Percentiles rank a stretch among this genome's conserved stretches.
phyloP scores from a whole-genome alignment of 2,329 filamentous ascomycete genomes.

The Ceratocystis diversiconidia region DNA sequence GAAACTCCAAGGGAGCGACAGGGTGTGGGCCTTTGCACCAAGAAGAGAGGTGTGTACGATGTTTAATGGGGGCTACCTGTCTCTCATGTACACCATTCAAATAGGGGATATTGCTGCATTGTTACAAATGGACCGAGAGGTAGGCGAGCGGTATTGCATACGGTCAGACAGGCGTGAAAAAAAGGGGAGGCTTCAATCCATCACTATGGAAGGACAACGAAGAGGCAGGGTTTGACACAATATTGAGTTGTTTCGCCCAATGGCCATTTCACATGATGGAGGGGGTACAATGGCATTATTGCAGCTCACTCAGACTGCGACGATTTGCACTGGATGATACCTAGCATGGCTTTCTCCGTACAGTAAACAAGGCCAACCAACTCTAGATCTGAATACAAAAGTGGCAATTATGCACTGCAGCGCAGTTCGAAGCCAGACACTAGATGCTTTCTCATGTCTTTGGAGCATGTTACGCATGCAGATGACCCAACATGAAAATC shows the following conservation, averaged over 20 bases:
- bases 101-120: neutral
- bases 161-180: neutral
- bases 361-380: neutral
- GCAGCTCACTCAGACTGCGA: neutral
- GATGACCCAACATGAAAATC: neutral
- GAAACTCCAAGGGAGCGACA: neutral
- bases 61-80: neutral
- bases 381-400: neutral
- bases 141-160: constrained; percentile 7
- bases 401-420: neutral
- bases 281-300: neutral
- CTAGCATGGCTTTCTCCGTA: neutral
- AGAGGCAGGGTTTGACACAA: neutral
- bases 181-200: neutral
- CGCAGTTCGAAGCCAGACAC: neutral
- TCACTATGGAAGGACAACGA: neutral
- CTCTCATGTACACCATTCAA: neutral
- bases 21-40: neutral
- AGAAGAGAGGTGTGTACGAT: neutral
- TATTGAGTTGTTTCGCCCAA: neutral
- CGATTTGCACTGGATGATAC: neutral
- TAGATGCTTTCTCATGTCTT: neutral
- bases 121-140: neutral
- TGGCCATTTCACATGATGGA: neutral
- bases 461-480: neutral